Evolutionary conservation across 192 early-diverging fungal genomes (phyloP), one percentile per base, ranked within the genome.

Genomic region (Umbelopsis vinacea): DNA sequence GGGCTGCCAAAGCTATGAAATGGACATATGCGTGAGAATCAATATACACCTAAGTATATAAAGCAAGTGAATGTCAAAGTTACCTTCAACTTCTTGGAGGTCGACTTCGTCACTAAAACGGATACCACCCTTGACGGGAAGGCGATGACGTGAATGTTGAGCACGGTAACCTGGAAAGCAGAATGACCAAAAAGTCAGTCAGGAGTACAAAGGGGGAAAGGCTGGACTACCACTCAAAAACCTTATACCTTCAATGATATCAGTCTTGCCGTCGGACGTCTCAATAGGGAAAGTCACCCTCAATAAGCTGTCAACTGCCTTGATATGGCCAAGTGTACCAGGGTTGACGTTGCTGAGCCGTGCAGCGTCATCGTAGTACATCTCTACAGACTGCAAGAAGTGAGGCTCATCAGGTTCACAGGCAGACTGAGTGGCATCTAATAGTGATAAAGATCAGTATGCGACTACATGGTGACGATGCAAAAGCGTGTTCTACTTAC

Each of bases 121-220:
- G 72, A 94, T 94, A 66, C 93, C 93, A 66, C 92, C 92, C 81
- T 94, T 93, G 76, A 88, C 89, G 8, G 91, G 91, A 38, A 92
- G 84, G 57, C 90, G 79, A 75, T 94, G 92, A 66, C 92, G 91
- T 40, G 92, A 94, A 81, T 94, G 92, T 74, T 94, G 92, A 38
- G 92, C 92, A 67, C 92, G 92, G 71, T 92, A 92, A 33, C 89
- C 93, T 66, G 55, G 24, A 43, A 17, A n/a, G 46, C n/a, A 73
- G 60, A 12, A 63, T 57, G 14, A 46, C 37, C 29, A 29, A 29
- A 38, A 19, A 15, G 22, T 38, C 6, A 66, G 60, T 43, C 29
- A 66, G 60, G 38, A 68, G 48, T 46, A 22, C 38, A 22, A 46
- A 29, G 29, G 43, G n/a, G 23, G 45, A 11, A 38, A 10, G 22